phyloP scores from a whole-genome alignment of 2,329 filamentous ascomycete species.

The Fusarium robinianum region DNA sequence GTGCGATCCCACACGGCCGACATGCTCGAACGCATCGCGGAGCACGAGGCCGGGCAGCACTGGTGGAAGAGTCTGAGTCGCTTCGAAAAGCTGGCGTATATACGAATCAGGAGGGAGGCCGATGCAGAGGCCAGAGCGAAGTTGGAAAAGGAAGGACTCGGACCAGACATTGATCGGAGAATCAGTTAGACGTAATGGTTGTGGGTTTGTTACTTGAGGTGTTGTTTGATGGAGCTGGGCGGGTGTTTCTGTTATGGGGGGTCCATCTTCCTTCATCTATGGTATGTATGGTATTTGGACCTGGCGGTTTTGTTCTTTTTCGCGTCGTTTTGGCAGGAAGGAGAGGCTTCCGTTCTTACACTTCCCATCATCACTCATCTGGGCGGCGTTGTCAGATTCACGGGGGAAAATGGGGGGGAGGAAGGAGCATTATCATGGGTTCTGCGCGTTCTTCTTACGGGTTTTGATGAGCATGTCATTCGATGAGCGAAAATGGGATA shows the following conservation, averaged over 20 bases:
- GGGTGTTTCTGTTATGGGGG: conserved; percentile 17
- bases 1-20: conserved; percentile 79
- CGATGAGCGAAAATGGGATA: conserved; percentile 21
- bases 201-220: conserved; percentile 7
- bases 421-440: conserved; percentile 11
- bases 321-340: no score
- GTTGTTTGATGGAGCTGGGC: conserved; percentile 4
- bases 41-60: conserved; percentile 88
- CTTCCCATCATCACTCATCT: conserved; percentile 28
- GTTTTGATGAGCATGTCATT: conserved; percentile 13
- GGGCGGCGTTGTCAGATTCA: conserved; percentile 34
- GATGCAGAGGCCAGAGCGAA: conserved; percentile 56
- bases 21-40: conserved; percentile 78
- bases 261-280: conserved; percentile 25
- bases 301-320: conserved; percentile 20
- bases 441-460: neutral
- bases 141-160: conserved; percentile 51
- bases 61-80: conserved; percentile 87
- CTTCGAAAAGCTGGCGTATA: conserved; percentile 86
- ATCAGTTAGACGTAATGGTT: conserved; percentile 56
- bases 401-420: neutral
- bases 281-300: conserved; percentile 25
- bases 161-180: conserved; percentile 50
- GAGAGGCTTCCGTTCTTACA: no score
- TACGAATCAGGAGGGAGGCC: conserved; percentile 72